A percentile compares a stretch with the other conserved stretches of the same genome.
These are phyloP conservation scores for Sporothrix pseudoabietina DNA, from an alignment of 2,329 filamentous ascomycete species.

Conservation along the genomic window DNA sequence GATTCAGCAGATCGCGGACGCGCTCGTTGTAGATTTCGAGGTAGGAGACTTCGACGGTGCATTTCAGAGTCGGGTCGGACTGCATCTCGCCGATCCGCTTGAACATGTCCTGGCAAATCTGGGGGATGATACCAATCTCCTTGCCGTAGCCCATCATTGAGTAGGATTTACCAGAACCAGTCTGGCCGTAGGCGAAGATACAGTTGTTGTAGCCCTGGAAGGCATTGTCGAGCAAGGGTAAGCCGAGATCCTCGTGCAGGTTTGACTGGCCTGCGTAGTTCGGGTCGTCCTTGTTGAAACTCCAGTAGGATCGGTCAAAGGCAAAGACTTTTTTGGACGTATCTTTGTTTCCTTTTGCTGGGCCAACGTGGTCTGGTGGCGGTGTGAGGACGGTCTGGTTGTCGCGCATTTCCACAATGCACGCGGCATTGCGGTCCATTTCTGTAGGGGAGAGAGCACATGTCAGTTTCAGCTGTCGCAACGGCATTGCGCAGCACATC, in stretches of 20 bases:
- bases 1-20: constrained; percentile 86
- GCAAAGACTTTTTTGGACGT: constrained; percentile 76
- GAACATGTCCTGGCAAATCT: constrained; percentile 95
- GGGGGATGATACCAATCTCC: constrained; percentile 84
- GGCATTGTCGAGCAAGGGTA: constrained; percentile 98
- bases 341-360: constrained; percentile 68
- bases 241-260: constrained; percentile 89
- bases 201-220: constrained; percentile 99
- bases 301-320: constrained; percentile 99
- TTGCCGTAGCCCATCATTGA: constrained; percentile 87
- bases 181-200: constrained; percentile 98
- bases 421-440: constrained; percentile 88
- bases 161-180: constrained; percentile 97
- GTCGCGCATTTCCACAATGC: constrained; percentile 95
- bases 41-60: constrained; percentile 96
- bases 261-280: constrained; percentile 93
- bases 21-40: constrained; percentile 99
- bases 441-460: constrained; percentile 57
- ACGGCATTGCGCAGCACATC: neutral
- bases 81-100: constrained; percentile 79
- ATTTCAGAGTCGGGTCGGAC: constrained; percentile 87
- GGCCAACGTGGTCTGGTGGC: constrained; percentile 62
- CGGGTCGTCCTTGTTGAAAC: constrained; percentile 73
- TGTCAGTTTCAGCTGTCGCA: neutral
- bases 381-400: constrained; percentile 84